Percentiles rank a stretch among this genome's conserved stretches.
Evolutionary conservation across 257 asterid genomes (phyloP).

Genomic region (Nicotiana knightiana): DNA sequence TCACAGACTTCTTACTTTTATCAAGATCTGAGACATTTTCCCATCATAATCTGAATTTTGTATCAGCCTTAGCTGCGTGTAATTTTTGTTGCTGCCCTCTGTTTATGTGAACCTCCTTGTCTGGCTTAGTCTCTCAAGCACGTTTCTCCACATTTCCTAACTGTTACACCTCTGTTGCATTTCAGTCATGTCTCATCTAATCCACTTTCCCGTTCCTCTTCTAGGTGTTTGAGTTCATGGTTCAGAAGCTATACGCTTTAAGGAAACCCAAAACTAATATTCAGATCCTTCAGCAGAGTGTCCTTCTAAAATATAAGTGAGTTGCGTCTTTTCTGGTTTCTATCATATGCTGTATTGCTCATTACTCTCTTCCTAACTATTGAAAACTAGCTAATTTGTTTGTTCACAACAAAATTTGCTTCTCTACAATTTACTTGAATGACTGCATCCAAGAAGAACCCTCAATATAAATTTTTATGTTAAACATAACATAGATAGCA

Average conservation of each 20-base stretch:
- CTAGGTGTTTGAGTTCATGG: conserved; percentile 84
- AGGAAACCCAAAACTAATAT: conserved; percentile 98
- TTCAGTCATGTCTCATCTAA: conserved; percentile 11
- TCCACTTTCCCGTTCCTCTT: conserved; percentile 17
- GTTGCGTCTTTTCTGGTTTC: conserved; percentile 20
- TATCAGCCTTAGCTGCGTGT: neutral
- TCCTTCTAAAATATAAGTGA: conserved; percentile 95
- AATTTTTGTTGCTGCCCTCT: neutral
- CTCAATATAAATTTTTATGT: neutral
- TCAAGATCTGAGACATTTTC: neutral
- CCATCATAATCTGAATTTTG: neutral
- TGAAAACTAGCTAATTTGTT: neutral
- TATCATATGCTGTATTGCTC: neutral
- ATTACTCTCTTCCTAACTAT: neutral
- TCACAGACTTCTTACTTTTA: neutral
- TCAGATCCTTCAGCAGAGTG: conserved; percentile 98
- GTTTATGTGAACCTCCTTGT: neutral
- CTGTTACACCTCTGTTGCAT: neutral
- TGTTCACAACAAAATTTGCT: neutral
- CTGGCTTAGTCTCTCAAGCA: neutral
- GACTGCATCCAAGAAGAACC: neutral
- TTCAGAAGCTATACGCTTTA: conserved; percentile 87
- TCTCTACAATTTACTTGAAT: neutral
- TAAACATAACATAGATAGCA: neutral
- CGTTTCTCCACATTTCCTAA: neutral